Evolutionary conservation across 2,329 filamentous ascomycete species (phyloP), one percentile per base, ranked within the genome.

Genomic region (Fusarium irregulare): DNA sequence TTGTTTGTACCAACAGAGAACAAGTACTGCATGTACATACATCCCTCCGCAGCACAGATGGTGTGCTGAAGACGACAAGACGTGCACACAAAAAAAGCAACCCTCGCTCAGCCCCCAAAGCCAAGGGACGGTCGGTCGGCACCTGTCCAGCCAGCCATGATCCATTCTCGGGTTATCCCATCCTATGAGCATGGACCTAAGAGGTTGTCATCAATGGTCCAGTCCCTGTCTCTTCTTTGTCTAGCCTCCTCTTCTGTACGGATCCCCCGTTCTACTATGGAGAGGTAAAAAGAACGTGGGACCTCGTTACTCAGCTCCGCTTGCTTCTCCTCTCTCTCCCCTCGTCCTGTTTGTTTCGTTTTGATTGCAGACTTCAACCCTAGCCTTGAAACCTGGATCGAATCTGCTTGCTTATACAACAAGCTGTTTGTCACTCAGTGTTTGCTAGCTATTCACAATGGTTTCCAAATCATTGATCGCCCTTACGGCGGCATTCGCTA

Each of bases 291-390:
- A 56, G 56, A 64, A 64, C 60, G 37, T 64, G 60, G 45, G 60
- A 37, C 30, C 68, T 60, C 70, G 60, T 74, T 70, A 73, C 62
- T 72, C 64, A 69, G 71, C 68, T 71, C 56, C 40, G 32, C 42
- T 51, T 48, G 60, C 57, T 50, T 50, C 53, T 50, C 61, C 49
- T 51, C 59, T 44, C 45, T 48, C 56, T 51, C 27, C 27, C 40
- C 41, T 62, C 20, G 59, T 55, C 46, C 56, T 9, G 45, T 20
- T 28, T 55, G 47, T 55, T 55, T 62, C 30, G 55, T 60, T 53
- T 60, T 42, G 34, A 45, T 41, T 40, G 56, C n/a, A 55, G 20
- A 37, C 34, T 44, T 47, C 9, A 49, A 41, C 44, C 28, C 41
- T 44, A 40, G 32, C 23, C 23, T 40, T 51, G 21, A 16, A 32